These are phyloP conservation scores for Wickerhamiella australiensis DNA, from an alignment of 805 yeast genomes.

Conservation along the genomic window DNA sequence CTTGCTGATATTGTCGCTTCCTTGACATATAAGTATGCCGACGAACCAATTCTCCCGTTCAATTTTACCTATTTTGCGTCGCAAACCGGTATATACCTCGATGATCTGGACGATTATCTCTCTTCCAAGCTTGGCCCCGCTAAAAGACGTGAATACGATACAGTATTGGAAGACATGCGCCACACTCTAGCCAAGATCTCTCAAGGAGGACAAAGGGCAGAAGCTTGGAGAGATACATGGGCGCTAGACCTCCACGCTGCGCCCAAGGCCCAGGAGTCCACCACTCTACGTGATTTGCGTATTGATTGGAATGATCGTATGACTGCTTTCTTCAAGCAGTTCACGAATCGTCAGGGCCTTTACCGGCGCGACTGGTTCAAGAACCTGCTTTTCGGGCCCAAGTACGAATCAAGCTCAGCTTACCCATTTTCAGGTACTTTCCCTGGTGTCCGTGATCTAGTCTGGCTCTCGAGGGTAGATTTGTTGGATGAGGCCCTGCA, in stretches of 20 bases:
- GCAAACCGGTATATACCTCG: conserved; percentile 34
- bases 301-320: conserved; percentile 73
- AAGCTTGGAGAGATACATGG: conserved; percentile 41
- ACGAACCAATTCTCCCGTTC: conserved; percentile 66
- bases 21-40: conserved; percentile 48
- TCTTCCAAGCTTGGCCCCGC: conserved; percentile 13
- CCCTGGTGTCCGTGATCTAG: conserved; percentile 64
- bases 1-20: conserved; percentile 45
- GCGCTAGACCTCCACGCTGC: not conserved
- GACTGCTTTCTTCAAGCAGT: conserved; percentile 40
- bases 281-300: conserved; percentile 52
- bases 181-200: conserved; percentile 17
- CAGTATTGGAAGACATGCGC: conserved; percentile 37
- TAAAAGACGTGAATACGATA: conserved; percentile 19
- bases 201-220: conserved; percentile 32
- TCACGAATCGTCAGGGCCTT: conserved; percentile 35
- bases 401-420: conserved; percentile 42
- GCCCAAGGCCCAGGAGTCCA: conserved; percentile 13
- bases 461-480: conserved; percentile 38
- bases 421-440: conserved; percentile 47
- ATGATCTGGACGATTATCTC: conserved; percentile 37
- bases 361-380: conserved; percentile 50
- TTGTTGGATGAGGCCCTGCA: conserved; percentile 36
- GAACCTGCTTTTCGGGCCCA: conserved; percentile 60
- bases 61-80: conserved; percentile 39